These are phyloP conservation scores for Ustulina deusta DNA, from an alignment of 2,329 filamentous ascomycete species.

Conservation along the genomic window DNA sequence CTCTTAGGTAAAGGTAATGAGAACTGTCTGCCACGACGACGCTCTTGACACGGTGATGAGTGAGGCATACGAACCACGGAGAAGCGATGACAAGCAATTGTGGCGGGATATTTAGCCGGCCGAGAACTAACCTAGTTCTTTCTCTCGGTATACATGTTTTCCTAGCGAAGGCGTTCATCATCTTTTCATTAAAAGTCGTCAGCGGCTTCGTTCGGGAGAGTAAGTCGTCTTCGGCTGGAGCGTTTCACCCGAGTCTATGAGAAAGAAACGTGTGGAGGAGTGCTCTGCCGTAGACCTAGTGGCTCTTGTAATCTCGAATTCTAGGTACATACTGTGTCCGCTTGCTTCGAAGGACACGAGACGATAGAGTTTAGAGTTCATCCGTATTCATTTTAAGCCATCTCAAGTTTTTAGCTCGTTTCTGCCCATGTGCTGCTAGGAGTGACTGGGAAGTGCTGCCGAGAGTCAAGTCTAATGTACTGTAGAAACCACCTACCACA, in stretches of 20 bases:
- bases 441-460: conserved; percentile 4
- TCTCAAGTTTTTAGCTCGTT: background rate
- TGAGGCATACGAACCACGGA: conserved; percentile 4
- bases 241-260: background rate
- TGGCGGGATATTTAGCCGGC: conserved; percentile 33
- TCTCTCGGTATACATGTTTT: background rate
- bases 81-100: background rate
- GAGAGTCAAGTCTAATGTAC: conserved; percentile 7
- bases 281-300: background rate
- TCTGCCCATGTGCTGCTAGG: conserved; percentile 15
- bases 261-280: background rate
- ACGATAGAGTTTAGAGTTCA: background rate
- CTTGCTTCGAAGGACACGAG: background rate
- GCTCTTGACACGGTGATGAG: background rate
- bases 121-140: conserved; percentile 13
- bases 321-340: background rate
- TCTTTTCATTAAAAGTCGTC: background rate
- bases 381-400: background rate
- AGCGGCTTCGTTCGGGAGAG: background rate
- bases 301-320: background rate
- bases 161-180: conserved; percentile 9
- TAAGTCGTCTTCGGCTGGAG: background rate
- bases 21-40: background rate
- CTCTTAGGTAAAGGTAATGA: conserved; percentile 30
- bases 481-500: background rate